Percentiles rank a stretch among this genome's conserved stretches.
Conservation (phyloP, 2,329 filamentous ascomycete species). For the Calonectria pteridis region DNA sequence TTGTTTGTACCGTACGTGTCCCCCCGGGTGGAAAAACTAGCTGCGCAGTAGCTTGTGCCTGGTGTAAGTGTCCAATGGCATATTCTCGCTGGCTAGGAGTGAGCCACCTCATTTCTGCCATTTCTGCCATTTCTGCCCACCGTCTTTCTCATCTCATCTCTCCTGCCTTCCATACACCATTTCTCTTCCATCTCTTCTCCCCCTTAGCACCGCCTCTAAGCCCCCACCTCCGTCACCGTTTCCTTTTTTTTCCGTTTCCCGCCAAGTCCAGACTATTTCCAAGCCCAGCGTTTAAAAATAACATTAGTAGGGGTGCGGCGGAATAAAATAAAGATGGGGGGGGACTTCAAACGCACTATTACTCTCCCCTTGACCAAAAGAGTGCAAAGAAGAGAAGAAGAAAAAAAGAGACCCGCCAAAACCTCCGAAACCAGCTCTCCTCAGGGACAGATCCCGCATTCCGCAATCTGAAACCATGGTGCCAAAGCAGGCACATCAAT, state of each 20-base stretch:
- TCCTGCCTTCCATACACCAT: background rate
- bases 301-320: background rate
- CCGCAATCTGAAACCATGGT: conserved; percentile 1
- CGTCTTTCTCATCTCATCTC: background rate
- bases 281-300: background rate
- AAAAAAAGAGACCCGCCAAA: conserved; percentile 1
- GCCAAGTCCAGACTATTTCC: background rate
- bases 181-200: background rate
- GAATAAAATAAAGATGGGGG: background rate
- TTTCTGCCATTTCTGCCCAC: background rate
- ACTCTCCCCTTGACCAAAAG: background rate
- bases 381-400: background rate
- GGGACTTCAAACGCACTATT: background rate
- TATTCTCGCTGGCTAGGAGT: background rate
- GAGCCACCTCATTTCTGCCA: background rate
- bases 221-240: background rate
- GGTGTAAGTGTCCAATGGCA: background rate
- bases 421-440: background rate
- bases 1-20: background rate
- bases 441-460: conserved; percentile 11
- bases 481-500: background rate
- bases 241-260: too few species aligned
- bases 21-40: background rate
- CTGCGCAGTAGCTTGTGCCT: background rate
- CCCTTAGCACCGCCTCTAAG: too few species aligned